Evolutionary conservation across 495 filamentous ascomycete genomes (phyloP), one percentile per base, ranked within the genome.

Genomic region (Echria macrotheca): DNA sequence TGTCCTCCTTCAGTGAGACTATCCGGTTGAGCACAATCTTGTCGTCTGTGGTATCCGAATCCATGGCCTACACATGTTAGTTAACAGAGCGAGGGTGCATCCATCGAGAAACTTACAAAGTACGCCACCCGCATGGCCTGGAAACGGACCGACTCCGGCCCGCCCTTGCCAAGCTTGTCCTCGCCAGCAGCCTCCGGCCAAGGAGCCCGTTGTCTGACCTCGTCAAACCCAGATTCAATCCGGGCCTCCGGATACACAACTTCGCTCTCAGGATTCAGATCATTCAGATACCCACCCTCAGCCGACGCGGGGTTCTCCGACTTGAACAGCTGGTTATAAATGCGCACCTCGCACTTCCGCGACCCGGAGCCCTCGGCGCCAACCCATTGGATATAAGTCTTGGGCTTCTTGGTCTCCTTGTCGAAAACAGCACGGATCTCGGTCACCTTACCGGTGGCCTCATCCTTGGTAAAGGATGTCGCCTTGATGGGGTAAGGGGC

Each of bases 371-470:
- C 76, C 44, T 85, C 78, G 0, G 68, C 64, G 11, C 82, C 64
- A 2, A 96, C 86, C 91, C 91, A 97, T 57, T 96, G 90, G 62
- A 98, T 96, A 65, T 83, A 90, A 0, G 84, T 82, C 68, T 91
- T 95, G 46, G 88, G 87, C 68, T 90, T 91, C 71, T 85, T 85
- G 53, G 74, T 79, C 47, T 84, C 80, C 49, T 76, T 77, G 49
- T 84, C 82, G 43, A 78, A 83, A 6, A 73, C 73, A 8, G 85
- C 88, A 23, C 73, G 72, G 48, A 91, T 76, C 55, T 86, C 79
- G 24, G 74, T 88, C 12, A 95, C 77, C 28, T 75, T 72, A 44
- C 87, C 90, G 4, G 77, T 82, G 1, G 67, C 49, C 19, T 78
- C 71, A 59, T 91, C 85, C 55, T 85, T 93, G 15, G 76, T 78